A percentile compares a stretch with the other conserved stretches of the same genome.
These are phyloP conservation scores for Diaporthe sp. DNA, from an alignment of 2,329 filamentous ascomycete species.

Conservation along the genomic window DNA sequence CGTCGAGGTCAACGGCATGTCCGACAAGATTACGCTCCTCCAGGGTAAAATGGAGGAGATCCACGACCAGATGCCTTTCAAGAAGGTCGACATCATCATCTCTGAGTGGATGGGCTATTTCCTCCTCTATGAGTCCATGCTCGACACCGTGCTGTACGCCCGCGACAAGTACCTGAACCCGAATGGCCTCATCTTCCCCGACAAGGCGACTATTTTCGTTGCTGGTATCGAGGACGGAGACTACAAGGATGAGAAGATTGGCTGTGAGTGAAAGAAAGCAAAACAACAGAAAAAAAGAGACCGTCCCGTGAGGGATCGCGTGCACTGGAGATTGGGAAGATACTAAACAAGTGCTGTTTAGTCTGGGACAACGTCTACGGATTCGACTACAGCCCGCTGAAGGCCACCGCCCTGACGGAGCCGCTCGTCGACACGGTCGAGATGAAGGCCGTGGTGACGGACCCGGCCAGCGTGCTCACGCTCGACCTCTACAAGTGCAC, in stretches of 20 bases:
- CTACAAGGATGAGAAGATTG: conserved; percentile 99
- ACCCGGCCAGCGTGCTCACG: conserved; percentile 86
- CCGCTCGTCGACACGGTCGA: conserved; percentile 98
- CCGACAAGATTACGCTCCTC: conserved; percentile 95
- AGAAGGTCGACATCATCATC: conserved; percentile 99
- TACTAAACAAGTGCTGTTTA: conserved; percentile 54
- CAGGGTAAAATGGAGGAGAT: conserved; percentile 99
- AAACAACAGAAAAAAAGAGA: background rate
- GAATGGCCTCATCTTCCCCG: conserved; percentile 95
- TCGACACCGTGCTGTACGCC: conserved; percentile 97
- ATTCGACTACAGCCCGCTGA: conserved; percentile 95
- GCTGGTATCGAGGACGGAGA: conserved; percentile 98
- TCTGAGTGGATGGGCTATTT: conserved; percentile 99
- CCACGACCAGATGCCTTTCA: conserved; percentile 79
- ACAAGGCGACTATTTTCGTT: conserved; percentile 98
- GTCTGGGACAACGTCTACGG: conserved; percentile 99
- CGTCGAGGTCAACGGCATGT: conserved; percentile 90
- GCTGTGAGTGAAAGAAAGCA: conserved; percentile 77
- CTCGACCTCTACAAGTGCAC: conserved; percentile 95
- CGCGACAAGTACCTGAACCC: conserved; percentile 91
- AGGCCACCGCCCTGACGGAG: conserved; percentile 92
- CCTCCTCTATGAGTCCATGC: conserved; percentile 97
- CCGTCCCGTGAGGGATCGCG: background rate
- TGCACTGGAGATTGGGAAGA: conserved; percentile 12
- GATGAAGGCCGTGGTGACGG: conserved; percentile 95